These are phyloP conservation scores for Rickenella mellea DNA, from an alignment of 768 basidiomycete genomes.

Conservation along the genomic window DNA sequence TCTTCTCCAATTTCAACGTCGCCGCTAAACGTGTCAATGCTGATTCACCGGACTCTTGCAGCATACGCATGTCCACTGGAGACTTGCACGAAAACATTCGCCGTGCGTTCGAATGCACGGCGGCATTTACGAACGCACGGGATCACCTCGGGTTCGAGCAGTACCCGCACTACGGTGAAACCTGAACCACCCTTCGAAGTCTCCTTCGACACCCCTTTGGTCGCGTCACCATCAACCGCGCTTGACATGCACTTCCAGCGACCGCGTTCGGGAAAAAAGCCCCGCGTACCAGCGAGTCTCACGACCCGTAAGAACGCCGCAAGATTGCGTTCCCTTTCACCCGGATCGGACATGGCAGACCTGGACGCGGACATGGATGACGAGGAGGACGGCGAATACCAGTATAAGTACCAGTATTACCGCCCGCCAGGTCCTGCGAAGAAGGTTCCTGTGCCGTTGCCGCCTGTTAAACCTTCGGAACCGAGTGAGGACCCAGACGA, in stretches of 20 bases:
- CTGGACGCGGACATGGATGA: conserved; percentile 16
- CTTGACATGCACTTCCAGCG: too few species aligned
- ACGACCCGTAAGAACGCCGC: conserved; percentile 20
- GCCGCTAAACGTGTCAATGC: not conserved
- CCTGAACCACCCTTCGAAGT: conserved; percentile 30
- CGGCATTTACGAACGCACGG: conserved; percentile 10
- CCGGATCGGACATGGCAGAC: conserved; percentile 7
- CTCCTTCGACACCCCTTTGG: conserved; percentile 36
- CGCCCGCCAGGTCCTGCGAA: not conserved
- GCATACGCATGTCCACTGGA: not conserved
- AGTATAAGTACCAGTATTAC: not conserved
- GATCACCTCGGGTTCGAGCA: not conserved
- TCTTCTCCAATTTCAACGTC: conserved; percentile 3
- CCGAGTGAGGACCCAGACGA: conserved; percentile 22
- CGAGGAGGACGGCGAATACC: conserved; percentile 9
- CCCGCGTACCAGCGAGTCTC: conserved; percentile 33
- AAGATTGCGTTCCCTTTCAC: conserved; percentile 13
- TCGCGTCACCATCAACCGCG: too few species aligned
- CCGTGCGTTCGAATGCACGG: conserved; percentile 11
- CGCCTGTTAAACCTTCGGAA: conserved; percentile 22
- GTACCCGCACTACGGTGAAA: not conserved
- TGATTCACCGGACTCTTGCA: not conserved
- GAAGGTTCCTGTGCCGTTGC: conserved; percentile 25
- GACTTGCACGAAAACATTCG: conserved; percentile 11
- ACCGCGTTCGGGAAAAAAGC: conserved; percentile 24